Evolutionary conservation across 73 alveolate genomes (phyloP), one percentile per base, ranked within the genome.

Genomic region (Diophrys sp.): DNA sequence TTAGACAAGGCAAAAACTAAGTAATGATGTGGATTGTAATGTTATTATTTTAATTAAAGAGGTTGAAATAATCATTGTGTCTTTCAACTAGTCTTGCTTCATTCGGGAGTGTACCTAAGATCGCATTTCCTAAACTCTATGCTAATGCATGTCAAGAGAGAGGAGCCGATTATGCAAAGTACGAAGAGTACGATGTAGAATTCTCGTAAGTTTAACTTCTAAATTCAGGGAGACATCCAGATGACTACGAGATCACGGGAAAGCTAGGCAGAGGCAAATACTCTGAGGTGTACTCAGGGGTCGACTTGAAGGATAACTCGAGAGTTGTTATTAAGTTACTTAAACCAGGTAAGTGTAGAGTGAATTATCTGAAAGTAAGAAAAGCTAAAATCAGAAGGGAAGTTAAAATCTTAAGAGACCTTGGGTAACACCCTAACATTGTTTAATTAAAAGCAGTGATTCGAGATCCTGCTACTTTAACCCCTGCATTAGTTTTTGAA

Each of bases 231-330:
- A 44, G 62, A 18, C 18, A 11, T 44, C 62, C 62, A 80, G 98
- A 93, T 34, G 74, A 93, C 33, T 93, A 93, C 75, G 94, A 93
- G 73, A 90, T 93, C 55, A 88, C 91, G 5, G 88, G 91, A 55
- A 93, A 93, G 73, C 67, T 93, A 33, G 98, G 98, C 14, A 79
- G 98, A 55, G 98, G 98, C 27, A 93, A 93, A 74, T 93, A 93
- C 75, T 89, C 98, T 5, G 98, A 93, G 75, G 98, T 93, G 5
- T 93, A 72, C 67, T 96, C 91, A 55, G 98, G 98, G 53, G 26
- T 31, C 1, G 97, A 91, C 79, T 75, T 89, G 74, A 56, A 77
- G 33, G 62, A 77, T 28, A 62, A 77, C 54, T 67, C 70, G 31
- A 69, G 33, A 44, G 44, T 30, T 24, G 87, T 78, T 44, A 78